Evolutionary conservation across 768 basidiomycete species (phyloP).

Genomic region (Serendipita indica): DNA sequence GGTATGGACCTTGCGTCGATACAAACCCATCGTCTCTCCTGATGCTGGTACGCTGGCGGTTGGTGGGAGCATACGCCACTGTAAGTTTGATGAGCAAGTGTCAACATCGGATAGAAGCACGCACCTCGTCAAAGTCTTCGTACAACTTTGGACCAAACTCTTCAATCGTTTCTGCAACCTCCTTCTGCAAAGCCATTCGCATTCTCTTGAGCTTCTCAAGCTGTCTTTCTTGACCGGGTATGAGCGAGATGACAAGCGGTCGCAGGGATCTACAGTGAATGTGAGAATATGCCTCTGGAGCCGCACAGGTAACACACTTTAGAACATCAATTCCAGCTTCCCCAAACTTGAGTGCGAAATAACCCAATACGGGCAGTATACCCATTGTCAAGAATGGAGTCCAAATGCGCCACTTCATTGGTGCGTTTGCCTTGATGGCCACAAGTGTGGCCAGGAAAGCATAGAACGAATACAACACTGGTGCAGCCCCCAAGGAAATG

Average conservation of each 20-base stretch:
- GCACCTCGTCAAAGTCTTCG: conserved; percentile 70
- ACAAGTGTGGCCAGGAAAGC: conserved; percentile 62
- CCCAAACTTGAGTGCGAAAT: conserved; percentile 89
- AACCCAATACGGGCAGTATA: conserved; percentile 74
- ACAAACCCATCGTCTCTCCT: conserved; percentile 53
- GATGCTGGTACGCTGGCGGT: conserved; percentile 78
- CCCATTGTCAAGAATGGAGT: conserved; percentile 66
- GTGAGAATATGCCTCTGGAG: conserved; percentile 11
- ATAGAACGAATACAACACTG: conserved; percentile 72
- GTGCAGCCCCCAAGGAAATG: conserved; percentile 81
- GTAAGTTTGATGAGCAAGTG: conserved; percentile 12
- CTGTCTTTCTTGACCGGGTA: conserved; percentile 76
- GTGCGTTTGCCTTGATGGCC: conserved; percentile 49
- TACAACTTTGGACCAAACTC: conserved; percentile 80
- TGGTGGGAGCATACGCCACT: conserved; percentile 71
- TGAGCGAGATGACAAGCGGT: conserved; percentile 71
- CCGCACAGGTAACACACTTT: conserved; percentile 42
- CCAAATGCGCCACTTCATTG: conserved; percentile 48
- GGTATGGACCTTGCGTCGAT: conserved; percentile 64
- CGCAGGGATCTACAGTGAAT: conserved; percentile 56
- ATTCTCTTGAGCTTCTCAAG: conserved; percentile 61
- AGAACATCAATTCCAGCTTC: conserved; percentile 96
- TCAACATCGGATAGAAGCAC: conserved; percentile 8
- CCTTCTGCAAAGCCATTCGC: conserved; percentile 63
- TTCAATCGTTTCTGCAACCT: conserved; percentile 70